Conservation (phyloP, 1,284 basidiomycete species). For the Papiliotrema flavescens region DNA sequence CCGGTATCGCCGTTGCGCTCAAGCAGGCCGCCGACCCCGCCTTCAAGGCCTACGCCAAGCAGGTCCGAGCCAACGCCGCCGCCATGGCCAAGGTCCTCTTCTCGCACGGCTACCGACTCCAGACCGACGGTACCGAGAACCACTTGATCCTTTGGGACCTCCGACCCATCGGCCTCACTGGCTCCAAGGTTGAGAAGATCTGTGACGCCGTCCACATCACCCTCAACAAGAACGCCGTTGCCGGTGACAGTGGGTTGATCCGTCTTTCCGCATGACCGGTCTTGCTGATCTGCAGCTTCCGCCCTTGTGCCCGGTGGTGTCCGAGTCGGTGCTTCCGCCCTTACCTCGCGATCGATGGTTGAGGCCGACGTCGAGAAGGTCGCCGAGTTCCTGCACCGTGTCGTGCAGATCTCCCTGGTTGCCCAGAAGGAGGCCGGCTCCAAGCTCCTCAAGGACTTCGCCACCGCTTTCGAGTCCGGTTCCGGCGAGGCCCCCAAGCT, state of each 20-base stretch:
- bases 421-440: conserved; percentile 92
- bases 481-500: conserved; percentile 64
- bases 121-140: conserved; percentile 96
- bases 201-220: conserved; percentile 96
- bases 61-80: conserved; percentile 84
- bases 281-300: conserved; percentile 54
- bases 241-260: conserved; percentile 63
- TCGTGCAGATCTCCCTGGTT: conserved; percentile 78
- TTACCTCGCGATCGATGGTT: conserved; percentile 91
- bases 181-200: conserved; percentile 97
- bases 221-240: conserved; percentile 92
- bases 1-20: conserved; percentile 91
- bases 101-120: conserved; percentile 85
- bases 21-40: conserved; percentile 87
- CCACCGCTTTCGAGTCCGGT: conserved; percentile 70
- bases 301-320: conserved; percentile 97
- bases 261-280: neutral
- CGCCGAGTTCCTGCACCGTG: conserved; percentile 86
- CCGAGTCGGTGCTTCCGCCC: conserved; percentile 88
- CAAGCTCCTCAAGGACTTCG: conserved; percentile 95
- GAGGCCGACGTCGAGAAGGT: conserved; percentile 81
- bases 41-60: conserved; percentile 90
- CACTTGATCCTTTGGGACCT: conserved; percentile 98
- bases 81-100: conserved; percentile 70
- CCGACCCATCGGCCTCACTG: conserved; percentile 89